A percentile compares a stretch with the other conserved stretches of the same genome.
Conservation (phyloP, 345 rosid species). For the Citrus maxima region DNA sequence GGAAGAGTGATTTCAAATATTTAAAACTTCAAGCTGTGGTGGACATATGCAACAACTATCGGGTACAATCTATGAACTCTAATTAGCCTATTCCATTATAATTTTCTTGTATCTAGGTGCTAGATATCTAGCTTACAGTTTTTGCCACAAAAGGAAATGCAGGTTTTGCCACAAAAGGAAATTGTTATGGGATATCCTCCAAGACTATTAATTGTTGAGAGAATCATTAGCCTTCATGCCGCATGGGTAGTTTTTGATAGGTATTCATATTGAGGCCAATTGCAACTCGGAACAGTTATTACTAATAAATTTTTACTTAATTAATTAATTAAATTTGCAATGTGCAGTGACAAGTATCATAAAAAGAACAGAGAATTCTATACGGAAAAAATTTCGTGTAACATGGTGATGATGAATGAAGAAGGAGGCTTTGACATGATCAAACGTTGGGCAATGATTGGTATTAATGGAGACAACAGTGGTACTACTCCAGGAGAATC, state of each 20-base stretch:
- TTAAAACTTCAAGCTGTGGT: too few species aligned
- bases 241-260: slow-evolving; percentile 52
- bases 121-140: not conserved
- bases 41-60: too few species aligned
- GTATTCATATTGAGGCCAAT: slow-evolving; percentile 9
- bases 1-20: too few species aligned
- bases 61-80: too few species aligned
- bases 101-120: too few species aligned
- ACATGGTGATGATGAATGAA: slow-evolving; percentile 44
- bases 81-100: too few species aligned
- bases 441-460: slow-evolving; percentile 14
- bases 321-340: not conserved
- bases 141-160: not conserved
- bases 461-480: too few species aligned
- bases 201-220: slow-evolving; percentile 26
- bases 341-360: slow-evolving; percentile 25
- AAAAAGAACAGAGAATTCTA: slow-evolving; percentile 38
- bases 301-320: not conserved
- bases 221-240: slow-evolving; percentile 37
- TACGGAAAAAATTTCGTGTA: slow-evolving; percentile 35
- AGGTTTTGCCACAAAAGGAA: slow-evolving; percentile 45
- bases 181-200: slow-evolving; percentile 54
- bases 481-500: slow-evolving; percentile 17
- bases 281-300: not conserved
- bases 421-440: slow-evolving; percentile 37